A percentile compares a stretch with the other conserved stretches of the same genome.
Evolutionary conservation across 2,329 filamentous ascomycete species (phyloP).

Genomic region (Alternaria gaisen): DNA sequence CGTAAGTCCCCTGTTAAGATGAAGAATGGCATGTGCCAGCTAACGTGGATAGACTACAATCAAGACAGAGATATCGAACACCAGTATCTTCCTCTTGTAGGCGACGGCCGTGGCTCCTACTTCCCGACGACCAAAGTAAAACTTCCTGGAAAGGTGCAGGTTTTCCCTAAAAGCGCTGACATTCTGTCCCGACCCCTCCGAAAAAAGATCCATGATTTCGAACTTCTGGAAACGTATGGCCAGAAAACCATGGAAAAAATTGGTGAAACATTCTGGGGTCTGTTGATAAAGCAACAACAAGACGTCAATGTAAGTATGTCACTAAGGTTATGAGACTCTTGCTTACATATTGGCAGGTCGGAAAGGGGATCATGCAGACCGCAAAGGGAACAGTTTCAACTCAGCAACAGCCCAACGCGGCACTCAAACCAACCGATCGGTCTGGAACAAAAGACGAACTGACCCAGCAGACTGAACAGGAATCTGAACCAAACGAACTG

Average conservation of each 20-base stretch:
- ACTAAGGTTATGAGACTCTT: not conserved
- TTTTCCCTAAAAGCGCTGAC: not conserved
- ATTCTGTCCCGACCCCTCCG: not conserved
- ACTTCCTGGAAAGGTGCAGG: not conserved
- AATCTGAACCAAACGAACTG: not conserved
- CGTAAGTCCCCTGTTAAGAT: not conserved
- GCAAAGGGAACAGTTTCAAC: too few species aligned
- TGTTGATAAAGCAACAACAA: not conserved
- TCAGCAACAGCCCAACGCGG: too few species aligned
- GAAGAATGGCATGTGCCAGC: too few species aligned
- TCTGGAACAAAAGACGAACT: too few species aligned
- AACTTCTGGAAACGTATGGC: not conserved
- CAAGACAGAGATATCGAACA: not conserved
- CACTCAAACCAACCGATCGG: too few species aligned
- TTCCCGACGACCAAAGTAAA: not conserved
- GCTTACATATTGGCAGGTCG: not conserved
- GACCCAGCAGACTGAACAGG: too few species aligned
- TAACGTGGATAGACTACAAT: not conserved
- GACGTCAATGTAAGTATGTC: not conserved
- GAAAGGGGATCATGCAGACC: not conserved
- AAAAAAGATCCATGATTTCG: not conserved
- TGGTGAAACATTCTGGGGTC: not conserved
- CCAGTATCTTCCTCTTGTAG: not conserved
- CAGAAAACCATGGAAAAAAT: not conserved
- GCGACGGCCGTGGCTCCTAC: not conserved